Evolutionary conservation across 305 asterid species (phyloP), one percentile per base, ranked within the genome.

Genomic region (Solanum aculeatissimum): DNA sequence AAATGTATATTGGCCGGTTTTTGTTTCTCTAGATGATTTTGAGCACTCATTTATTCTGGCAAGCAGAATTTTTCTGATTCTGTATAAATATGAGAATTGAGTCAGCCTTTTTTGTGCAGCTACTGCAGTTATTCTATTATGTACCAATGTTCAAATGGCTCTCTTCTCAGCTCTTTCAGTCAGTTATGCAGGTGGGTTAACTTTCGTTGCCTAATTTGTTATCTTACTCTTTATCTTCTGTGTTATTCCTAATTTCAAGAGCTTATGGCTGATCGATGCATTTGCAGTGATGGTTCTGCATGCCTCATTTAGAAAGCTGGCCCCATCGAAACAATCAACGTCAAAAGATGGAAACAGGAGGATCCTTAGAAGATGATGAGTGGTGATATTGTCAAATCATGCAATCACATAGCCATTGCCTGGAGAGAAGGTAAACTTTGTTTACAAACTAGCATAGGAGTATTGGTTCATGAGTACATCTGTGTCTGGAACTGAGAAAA

Each of bases 251-350:
- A 27, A 29, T 32, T 35, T n/a, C 15, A 4, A 70, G 25, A 32
- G 63, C 21, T 9, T 8, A 23, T 63, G 58, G 7, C 18, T 53
- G 70, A 70, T 23, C 8, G 55, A 32, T 66, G 53, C 82, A 45
- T 84, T 80, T 91, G 89, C 97, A 96, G 99, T 89, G 69, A 85
- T 90, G 93, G 89, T 96, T 86, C 88, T 93, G 86, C 99, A 96
- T 62, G 98, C 98, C 57, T 92, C 98, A 1, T 88, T 95, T 80
- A 88, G 99, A 91, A 96, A 93, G 88, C 91, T 96, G 89, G 93
- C 96, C 80, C 91, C 92, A 45, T 81, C 93, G 29, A 93, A 90
- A 71, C 98, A 87, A 83, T 83, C 89, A 84, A 79, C 89, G 79
- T 84, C 29, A 72, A 87, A 86, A 88, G 90, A 90, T 74, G 92